Base-by-base conservation (phyloP, 352 stramenopile genomes). In the Pythium oligandrum region DNA sequence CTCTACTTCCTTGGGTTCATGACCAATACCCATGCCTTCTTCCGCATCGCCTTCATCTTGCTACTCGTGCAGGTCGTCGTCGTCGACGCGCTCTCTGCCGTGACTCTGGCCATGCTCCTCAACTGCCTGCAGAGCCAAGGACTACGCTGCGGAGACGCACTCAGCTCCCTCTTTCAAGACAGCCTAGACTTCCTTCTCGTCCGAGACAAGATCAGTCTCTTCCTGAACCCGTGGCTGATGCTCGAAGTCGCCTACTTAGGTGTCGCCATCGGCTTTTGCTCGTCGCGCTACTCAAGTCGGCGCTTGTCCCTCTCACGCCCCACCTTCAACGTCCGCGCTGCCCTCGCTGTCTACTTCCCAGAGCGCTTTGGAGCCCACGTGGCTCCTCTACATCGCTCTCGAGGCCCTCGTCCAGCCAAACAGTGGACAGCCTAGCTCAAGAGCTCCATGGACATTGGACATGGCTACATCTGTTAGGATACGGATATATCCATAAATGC, bases 21-120 rank as follows among this genome's bases (percentile, higher is more conserved):
- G 71, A 87, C 73, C 55, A 87, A 82, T 72, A 83, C 73, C 5
- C 73, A 89, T 50, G 61, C 71, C 11, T 71, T 69, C n/a, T 89
- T 78, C 55, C 73, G 75, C 11, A 40, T 79, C 17, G 43, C 63
- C 1, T 76, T 70, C 12, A 35, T 86, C 9, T 6, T 66, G 37
- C 11, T 79, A 6, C 50, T 81, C 1, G 55, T 48, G n/a, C 59
- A 73, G n/a, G 63, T 82, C 6, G 33, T 84, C 7, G 60, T 70
- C 7, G 57, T 73, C 11, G 71, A 86, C 61, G 78, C 67, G 2
- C 34, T 86, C 44, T 66, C 75, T 1, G 64, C 85, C 42, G 78
- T 89, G 5, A 71, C 66, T 8, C 59, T 87, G 42, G 50, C 72
- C 31, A 86, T 87, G 75, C 63, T 77, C 30, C 64, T 73, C 57